phyloP scores from a whole-genome alignment of 768 basidiomycete species.

The Dendrothele bispora region DNA sequence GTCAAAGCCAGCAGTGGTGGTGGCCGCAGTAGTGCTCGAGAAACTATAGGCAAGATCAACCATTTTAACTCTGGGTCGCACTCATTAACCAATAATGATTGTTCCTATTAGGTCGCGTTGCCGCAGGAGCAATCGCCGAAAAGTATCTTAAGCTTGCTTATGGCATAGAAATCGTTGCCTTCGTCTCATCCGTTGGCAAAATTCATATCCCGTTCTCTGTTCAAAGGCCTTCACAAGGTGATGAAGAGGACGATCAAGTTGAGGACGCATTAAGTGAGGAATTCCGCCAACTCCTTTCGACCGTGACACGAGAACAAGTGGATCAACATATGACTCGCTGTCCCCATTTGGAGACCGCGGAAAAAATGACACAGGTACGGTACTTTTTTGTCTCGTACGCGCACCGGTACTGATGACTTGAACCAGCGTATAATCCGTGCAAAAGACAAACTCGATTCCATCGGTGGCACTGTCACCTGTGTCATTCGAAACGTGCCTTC shows the following conservation, averaged over 20 bases:
- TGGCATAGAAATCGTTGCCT: slow-evolving; percentile 94
- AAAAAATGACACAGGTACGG: slow-evolving; percentile 83
- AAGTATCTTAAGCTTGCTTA: slow-evolving; percentile 86
- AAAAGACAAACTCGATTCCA: slow-evolving; percentile 88
- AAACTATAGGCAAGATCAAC: slow-evolving; percentile 83
- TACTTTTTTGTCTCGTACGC: background rate
- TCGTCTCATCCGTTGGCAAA: slow-evolving; percentile 96
- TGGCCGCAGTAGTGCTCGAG: slow-evolving; percentile 91
- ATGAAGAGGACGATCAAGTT: slow-evolving; percentile 59
- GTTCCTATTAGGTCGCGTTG: slow-evolving; percentile 73
- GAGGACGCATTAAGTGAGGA: slow-evolving; percentile 82
- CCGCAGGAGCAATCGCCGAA: slow-evolving; percentile 97
- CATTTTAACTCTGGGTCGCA: background rate
- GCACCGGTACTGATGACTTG: no score
- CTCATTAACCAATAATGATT: slow-evolving; percentile 4
- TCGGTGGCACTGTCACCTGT: slow-evolving; percentile 97
- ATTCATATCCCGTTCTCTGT: slow-evolving; percentile 68
- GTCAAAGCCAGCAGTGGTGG: slow-evolving; percentile 97
- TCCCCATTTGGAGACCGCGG: slow-evolving; percentile 86
- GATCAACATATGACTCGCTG: slow-evolving; percentile 88
- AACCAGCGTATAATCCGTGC: slow-evolving; percentile 94
- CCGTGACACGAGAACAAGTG: slow-evolving; percentile 82
- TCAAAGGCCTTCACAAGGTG: slow-evolving; percentile 40
- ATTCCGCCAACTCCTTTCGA: slow-evolving; percentile 76
- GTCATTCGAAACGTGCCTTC: slow-evolving; percentile 88